Conservation (phyloP, 2,329 filamentous ascomycete genomes). For the Escovopsis sp. region DNA sequence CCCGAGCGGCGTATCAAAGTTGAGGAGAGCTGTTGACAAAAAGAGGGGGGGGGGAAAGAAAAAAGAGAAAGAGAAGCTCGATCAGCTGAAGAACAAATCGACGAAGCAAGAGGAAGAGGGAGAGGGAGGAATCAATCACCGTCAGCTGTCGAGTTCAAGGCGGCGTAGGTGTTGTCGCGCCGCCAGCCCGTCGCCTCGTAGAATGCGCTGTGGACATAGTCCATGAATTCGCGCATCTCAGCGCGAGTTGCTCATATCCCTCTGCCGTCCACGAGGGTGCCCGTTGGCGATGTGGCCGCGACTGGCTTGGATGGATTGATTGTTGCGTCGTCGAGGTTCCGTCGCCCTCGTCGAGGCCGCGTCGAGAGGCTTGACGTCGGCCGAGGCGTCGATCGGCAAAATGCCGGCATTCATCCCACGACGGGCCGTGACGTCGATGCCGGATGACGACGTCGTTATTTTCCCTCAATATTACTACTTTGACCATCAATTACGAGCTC, state of each 20-base stretch:
- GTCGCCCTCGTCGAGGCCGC: not conserved
- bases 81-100: not conserved
- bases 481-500: no score
- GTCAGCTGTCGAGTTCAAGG: conserved; percentile 69
- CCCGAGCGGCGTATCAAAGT: conserved; percentile 75
- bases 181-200: conserved; percentile 79
- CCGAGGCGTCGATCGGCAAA: no score
- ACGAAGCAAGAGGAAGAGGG: conserved; percentile 4
- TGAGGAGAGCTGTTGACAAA: conserved; percentile 60
- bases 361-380: no score
- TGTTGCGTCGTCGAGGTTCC: not conserved
- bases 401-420: no score
- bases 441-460: no score
- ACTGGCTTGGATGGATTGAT: not conserved
- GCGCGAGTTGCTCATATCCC: conserved; percentile 16
- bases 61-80: no score
- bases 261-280: not conserved
- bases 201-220: conserved; percentile 87
- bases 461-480: no score
- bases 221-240: conserved; percentile 90
- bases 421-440: no score
- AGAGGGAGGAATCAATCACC: conserved; percentile 32
- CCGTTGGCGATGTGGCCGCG: no score
- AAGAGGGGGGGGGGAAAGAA: no score
- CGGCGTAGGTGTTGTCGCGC: conserved; percentile 80